A percentile compares a stretch with the other conserved stretches of the same genome.
Conservation (phyloP, 164 flowering plant genomes). For the Magnolia sinica region DNA sequence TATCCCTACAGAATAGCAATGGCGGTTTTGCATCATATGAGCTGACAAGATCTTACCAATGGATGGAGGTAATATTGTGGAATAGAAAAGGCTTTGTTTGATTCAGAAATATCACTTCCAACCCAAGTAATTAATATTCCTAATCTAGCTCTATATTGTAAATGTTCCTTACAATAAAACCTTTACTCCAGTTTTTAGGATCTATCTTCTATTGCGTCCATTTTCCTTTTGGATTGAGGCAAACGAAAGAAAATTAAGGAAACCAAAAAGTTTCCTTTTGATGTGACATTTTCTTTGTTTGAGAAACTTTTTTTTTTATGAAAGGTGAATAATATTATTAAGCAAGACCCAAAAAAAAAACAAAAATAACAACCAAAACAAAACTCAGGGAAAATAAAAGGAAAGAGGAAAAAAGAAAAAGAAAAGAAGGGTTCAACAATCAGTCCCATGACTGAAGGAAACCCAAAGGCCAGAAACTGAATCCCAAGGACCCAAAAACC, state of each 20-base stretch:
- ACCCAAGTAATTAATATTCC: not conserved
- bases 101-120: not conserved
- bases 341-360: too few relatives aligned
- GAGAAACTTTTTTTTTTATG: too few relatives aligned
- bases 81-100: not conserved
- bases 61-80: slow-evolving; percentile 44
- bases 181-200: not conserved
- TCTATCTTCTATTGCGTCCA: not conserved
- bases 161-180: not conserved
- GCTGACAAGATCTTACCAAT: slow-evolving; percentile 51
- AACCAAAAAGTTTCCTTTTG: too few relatives aligned
- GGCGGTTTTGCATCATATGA: slow-evolving; percentile 65
- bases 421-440: not conserved
- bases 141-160: not conserved
- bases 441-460: not conserved
- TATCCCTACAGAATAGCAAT: slow-evolving; percentile 31
- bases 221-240: too few relatives aligned
- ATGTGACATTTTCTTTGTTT: too few relatives aligned
- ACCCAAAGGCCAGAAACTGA: not conserved
- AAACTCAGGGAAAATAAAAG: too few relatives aligned
- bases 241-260: too few relatives aligned
- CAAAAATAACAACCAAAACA: too few relatives aligned
- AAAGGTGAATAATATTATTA: too few relatives aligned
- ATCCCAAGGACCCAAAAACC: not conserved
- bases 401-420: too few relatives aligned